Base-by-base conservation (phyloP, 495 filamentous ascomycete species). In the Penicillium atrosanguineum region DNA sequence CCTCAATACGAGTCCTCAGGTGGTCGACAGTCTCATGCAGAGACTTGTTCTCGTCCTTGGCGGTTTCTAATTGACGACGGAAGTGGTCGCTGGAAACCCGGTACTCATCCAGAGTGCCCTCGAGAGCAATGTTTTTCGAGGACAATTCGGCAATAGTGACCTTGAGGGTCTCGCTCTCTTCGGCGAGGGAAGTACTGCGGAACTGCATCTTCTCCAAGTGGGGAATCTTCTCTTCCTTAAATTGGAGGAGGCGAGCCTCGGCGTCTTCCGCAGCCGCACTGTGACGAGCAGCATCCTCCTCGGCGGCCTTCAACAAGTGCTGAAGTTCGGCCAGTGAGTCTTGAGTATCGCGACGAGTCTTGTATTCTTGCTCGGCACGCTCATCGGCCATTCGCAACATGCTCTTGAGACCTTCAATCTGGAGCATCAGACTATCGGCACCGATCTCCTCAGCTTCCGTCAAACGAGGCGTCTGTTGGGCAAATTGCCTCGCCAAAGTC, bases 1-100 rank as follows among this genome's bases (percentile, higher is more conserved):
- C 92, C 70, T 95, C 86, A 46, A 95, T 83, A 61, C 96, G 89
- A 40, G 78, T 75, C 53, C 81, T 80, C 52, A 93, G 74, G 6
- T 80, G 82, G 55, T 85, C 80, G 59, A 95, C 81, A 23, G 81
- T 83, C 55, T 81, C 85, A 49, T 77, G 80, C 8, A 91, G 68
- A 38, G 80, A 67, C 55, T 79, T 79, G 49, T 84, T 86, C 50
- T 85, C 80, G 36, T 71, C 65, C 60, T 76, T 78, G 23, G 70
- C 70, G 36, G 76, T 68, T 23, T 87, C 79, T 7, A 85, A 64
- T 31, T 83, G 77, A 42, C 71, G 63, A 38, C 81, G 73, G 76
- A 77, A 84, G 57, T 77, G 74, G 31, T 75, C 75, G 36, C 74
- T 75, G 18, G 82, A 82, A 43, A 81, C 63, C 18, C 83, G 77